Evolutionary conservation across 2,329 filamentous ascomycete species (phyloP), one percentile per base, ranked within the genome.

Genomic region (Phyllosticta paracitricarpa): DNA sequence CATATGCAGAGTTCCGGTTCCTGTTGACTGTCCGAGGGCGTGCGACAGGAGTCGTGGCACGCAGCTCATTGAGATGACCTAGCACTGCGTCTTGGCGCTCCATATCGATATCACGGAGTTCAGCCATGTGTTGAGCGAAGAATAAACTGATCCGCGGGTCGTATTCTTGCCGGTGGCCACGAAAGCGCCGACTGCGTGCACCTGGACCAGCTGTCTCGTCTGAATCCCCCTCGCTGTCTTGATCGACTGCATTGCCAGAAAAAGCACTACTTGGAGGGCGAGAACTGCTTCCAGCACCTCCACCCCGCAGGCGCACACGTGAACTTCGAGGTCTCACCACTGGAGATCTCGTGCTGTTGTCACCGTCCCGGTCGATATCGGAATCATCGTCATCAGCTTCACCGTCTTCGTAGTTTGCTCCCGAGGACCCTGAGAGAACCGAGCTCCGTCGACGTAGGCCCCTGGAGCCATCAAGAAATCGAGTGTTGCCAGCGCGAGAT

Each of bases 331-430:
- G 67, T 51, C 72, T 68, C 51, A 76, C 64, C 19, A 66, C 63
- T 28, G 71, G 68, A 63, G 73, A 71, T 30, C 70, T 72, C 71
- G 74, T 70, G 35, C 65, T 66, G 53, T 71, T 64, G 54, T 76
- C 73, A 48, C 72, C 71, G 61, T 75, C 72, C 62, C 70, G 71
- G 52, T 75, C 69, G 25, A 65, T 56, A 51, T 72, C 74, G 10
- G 74, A 76, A 62, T 75, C 73, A 62, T 76, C 74, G 61, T 76
- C 74, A 59, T 76, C 73, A 30, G 73, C 74, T 65, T 76, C 74
- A 17, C 72, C 72, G 63, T 76, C 74, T 65, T 76, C 74, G 63
- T 75, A 75, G 56, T 71, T 67, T 26, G 66, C 68, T n/a, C 69
- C 68, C 24, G 72, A 68, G 25, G 59, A 58, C 30, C 67, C 65